Conservation (phyloP, 768 basidiomycete species). For the Mycena galopus region DNA sequence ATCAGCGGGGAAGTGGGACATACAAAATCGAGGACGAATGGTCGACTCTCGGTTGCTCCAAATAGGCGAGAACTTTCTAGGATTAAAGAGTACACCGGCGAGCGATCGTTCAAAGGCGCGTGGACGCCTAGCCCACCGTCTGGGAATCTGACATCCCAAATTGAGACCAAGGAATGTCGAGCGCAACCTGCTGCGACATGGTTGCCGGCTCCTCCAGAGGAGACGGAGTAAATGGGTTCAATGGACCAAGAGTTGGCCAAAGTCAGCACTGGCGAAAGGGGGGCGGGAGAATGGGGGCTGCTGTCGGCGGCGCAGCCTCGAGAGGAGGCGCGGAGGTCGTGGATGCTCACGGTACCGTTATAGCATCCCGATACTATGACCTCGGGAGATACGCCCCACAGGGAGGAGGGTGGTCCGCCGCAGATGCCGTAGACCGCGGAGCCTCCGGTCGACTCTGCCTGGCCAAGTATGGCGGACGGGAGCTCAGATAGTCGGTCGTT, state of each 20-base stretch:
- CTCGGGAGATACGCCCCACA: constrained; percentile 79
- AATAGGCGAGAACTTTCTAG: constrained; percentile 85
- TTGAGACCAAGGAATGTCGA: constrained; percentile 80
- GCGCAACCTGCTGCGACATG: constrained; percentile 84
- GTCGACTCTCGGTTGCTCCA: constrained; percentile 81
- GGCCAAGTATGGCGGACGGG: constrained; percentile 64
- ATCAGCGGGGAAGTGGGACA: constrained; percentile 38
- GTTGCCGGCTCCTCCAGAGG: constrained; percentile 74
- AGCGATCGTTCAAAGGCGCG: constrained; percentile 82
- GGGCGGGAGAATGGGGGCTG: constrained; percentile 38
- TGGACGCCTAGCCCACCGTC: constrained; percentile 80
- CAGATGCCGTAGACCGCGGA: constrained; percentile 84
- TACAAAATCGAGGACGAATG: constrained; percentile 85
- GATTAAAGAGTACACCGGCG: constrained; percentile 81
- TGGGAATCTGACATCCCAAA: constrained; percentile 84
- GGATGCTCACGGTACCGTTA: constrained; percentile 78
- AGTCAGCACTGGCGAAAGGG: constrained; percentile 70
- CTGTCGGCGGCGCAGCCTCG: constrained; percentile 31
- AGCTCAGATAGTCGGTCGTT: constrained; percentile 58
- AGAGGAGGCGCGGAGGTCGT: constrained; percentile 76
- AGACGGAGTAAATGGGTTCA: constrained; percentile 82
- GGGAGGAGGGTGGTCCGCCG: constrained; percentile 69
- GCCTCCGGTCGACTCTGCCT: constrained; percentile 39
- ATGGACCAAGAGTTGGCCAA: constrained; percentile 76
- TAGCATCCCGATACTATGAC: constrained; percentile 87